A percentile compares a stretch with the other conserved stretches of the same genome.
phyloP scores from a whole-genome alignment of 192 early-diverging fungal species.

The Coemansia sp. region DNA sequence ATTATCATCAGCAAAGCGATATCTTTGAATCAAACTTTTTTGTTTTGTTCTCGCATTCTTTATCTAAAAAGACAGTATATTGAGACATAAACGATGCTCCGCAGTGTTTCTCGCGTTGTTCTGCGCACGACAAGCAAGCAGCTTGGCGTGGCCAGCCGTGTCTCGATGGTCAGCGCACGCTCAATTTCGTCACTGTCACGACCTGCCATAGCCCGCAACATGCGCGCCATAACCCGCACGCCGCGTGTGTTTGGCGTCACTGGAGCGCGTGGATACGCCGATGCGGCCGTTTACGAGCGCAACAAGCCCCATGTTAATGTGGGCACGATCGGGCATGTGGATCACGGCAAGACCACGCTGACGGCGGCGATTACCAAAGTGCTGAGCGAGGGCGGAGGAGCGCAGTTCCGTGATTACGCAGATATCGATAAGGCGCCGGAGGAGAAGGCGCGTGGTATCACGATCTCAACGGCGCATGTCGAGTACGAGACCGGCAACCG shows the following conservation, averaged over 20 bases:
- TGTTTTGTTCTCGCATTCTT: not conserved
- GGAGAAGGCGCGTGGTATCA: conserved; percentile 97
- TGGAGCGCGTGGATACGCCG: conserved; percentile 48
- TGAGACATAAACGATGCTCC: conserved; percentile 33
- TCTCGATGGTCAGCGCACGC: conserved; percentile 15
- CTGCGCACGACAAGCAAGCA: conserved; percentile 14
- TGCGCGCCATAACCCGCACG: conserved; percentile 6
- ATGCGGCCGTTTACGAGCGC: conserved; percentile 68
- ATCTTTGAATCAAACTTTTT: not conserved
- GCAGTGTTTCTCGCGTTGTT: conserved; percentile 32
- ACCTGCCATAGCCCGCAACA: not conserved
- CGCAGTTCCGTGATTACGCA: conserved; percentile 91
- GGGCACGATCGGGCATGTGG: conserved; percentile 98
- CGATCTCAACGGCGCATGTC: conserved; percentile 94
- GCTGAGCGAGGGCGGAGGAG: conserved; percentile 73
- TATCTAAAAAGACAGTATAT: too few relatives aligned
- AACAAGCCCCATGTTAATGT: conserved; percentile 98
- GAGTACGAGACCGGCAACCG: conserved; percentile 90
- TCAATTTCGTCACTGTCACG: conserved; percentile 32
- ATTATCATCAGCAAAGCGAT: not conserved
- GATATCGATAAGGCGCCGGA: conserved; percentile 99
- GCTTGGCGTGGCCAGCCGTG: conserved; percentile 8
- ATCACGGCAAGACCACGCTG: conserved; percentile 98
- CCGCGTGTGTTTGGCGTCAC: conserved; percentile 3
- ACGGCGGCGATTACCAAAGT: conserved; percentile 99